phyloP scores from a whole-genome alignment of 805 yeast genomes.

The Maudiozyma barnettii region DNA sequence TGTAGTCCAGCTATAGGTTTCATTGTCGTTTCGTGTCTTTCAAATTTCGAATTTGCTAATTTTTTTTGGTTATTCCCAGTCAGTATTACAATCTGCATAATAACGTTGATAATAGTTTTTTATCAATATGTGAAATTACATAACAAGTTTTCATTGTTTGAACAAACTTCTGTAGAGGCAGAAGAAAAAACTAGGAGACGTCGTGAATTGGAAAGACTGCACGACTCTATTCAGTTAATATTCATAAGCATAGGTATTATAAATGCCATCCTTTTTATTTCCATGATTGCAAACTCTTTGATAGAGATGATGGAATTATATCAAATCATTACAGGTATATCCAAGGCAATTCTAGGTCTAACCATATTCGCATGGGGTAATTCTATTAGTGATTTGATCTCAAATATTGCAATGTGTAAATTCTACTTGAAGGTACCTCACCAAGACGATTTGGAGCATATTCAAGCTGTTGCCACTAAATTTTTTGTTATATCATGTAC shows the following conservation, averaged over 20 bases:
- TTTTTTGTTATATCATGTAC: slow-evolving; percentile 84
- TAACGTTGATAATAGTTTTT: slow-evolving; percentile 8
- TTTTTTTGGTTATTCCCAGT: slow-evolving; percentile 11
- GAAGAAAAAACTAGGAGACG: slow-evolving; percentile 10
- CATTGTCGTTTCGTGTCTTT: slow-evolving; percentile 14
- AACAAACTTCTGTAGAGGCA: slow-evolving; percentile 4
- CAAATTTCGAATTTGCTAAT: slow-evolving; percentile 5
- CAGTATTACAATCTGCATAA: slow-evolving; percentile 6
- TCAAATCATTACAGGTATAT: slow-evolving; percentile 33
- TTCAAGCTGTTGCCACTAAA: slow-evolving; percentile 36
- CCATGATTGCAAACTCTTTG: slow-evolving; percentile 27
- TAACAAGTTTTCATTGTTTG: slow-evolving; percentile 19
- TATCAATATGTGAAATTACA: slow-evolving; percentile 9
- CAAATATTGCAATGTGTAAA: slow-evolving; percentile 73
- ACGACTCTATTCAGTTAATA: slow-evolving; percentile 9
- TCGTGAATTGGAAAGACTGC: slow-evolving; percentile 12
- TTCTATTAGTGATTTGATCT: slow-evolving; percentile 82
- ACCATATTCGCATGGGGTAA: slow-evolving; percentile 92
- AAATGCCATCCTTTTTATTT: slow-evolving; percentile 28
- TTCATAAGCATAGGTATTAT: slow-evolving; percentile 21
- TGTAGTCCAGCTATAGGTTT: slow-evolving; percentile 25
- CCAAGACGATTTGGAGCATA: slow-evolving; percentile 10
- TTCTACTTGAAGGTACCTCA: slow-evolving; percentile 31
- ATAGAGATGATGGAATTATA: slow-evolving; percentile 29
- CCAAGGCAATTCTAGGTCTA: slow-evolving; percentile 82